Percentiles rank a stretch among this genome's conserved stretches.
phyloP scores from a whole-genome alignment of 108 stramenopile species.

The Discostella stelligeroides region DNA sequence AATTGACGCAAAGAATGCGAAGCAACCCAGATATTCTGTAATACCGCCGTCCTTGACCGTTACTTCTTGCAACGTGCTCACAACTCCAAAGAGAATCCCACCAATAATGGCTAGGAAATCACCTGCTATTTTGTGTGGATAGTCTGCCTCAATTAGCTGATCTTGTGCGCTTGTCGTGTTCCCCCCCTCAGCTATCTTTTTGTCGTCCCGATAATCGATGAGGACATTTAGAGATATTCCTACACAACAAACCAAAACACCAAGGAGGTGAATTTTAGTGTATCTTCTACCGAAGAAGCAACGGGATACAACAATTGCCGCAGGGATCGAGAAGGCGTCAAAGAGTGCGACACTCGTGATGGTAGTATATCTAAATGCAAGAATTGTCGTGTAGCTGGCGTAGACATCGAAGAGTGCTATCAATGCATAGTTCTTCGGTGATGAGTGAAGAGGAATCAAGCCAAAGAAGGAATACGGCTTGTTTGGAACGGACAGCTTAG shows the following conservation, averaged over 20 bases:
- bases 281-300: slow-evolving; percentile 74
- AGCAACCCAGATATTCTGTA: slow-evolving; percentile 85
- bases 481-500: background rate
- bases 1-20: slow-evolving; percentile 81
- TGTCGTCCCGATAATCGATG: slow-evolving; percentile 71
- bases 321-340: slow-evolving; percentile 92
- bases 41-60: slow-evolving; percentile 54
- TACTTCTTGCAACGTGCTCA: slow-evolving; percentile 81
- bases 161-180: slow-evolving; percentile 30
- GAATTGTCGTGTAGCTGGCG: slow-evolving; percentile 69
- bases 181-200: background rate
- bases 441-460: slow-evolving; percentile 36
- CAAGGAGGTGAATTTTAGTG: slow-evolving; percentile 67
- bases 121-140: slow-evolving; percentile 76
- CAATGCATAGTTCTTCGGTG: slow-evolving; percentile 23
- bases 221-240: slow-evolving; percentile 85
- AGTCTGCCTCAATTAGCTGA: slow-evolving; percentile 44
- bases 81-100: slow-evolving; percentile 87
- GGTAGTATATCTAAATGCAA: slow-evolving; percentile 87
- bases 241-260: slow-evolving; percentile 79
- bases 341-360: slow-evolving; percentile 91
- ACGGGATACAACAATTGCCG: slow-evolving; percentile 86
- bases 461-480: slow-evolving; percentile 39
- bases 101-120: slow-evolving; percentile 88
- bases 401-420: slow-evolving; percentile 71